A percentile compares a stretch with the other conserved stretches of the same genome.
Conservation (phyloP, 768 basidiomycete species). For the Paxillus ammoniavirescens region DNA sequence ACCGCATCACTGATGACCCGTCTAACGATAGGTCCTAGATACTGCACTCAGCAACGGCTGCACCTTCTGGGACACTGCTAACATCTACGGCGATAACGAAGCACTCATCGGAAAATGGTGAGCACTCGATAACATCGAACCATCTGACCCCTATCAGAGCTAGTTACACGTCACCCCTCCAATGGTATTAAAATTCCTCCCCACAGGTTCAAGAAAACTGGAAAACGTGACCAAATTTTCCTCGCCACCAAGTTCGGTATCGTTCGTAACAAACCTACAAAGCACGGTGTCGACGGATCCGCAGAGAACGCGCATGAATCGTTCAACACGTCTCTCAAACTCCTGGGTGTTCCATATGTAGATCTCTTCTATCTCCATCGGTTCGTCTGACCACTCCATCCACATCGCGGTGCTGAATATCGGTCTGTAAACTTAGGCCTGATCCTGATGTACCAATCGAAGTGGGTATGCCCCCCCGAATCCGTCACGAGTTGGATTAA, state of each 20-base stretch:
- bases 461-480: constrained; percentile 20
- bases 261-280: constrained; percentile 21
- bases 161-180: not conserved
- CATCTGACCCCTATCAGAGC: too few relatives aligned
- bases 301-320: constrained; percentile 40
- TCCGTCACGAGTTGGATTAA: not conserved
- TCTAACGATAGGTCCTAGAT: constrained; percentile 38
- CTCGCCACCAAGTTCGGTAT: constrained; percentile 60
- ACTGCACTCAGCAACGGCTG: constrained; percentile 39
- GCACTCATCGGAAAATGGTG: constrained; percentile 46
- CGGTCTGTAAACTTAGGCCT: constrained; percentile 24
- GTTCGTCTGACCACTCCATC: constrained; percentile 5
- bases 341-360: constrained; percentile 40
- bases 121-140: not conserved
- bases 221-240: constrained; percentile 51
- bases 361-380: constrained; percentile 51
- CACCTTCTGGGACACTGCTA: constrained; percentile 48
- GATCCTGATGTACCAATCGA: constrained; percentile 49
- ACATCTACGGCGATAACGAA: constrained; percentile 43
- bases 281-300: constrained; percentile 32
- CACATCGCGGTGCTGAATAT: not conserved
- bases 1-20: too few relatives aligned
- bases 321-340: constrained; percentile 38
- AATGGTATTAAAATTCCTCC: not conserved
- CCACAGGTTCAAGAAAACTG: constrained; percentile 44